A percentile compares a stretch with the other conserved stretches of the same genome.
Conservation (phyloP, 148 eudicot species). For the Rhododendron simsii region DNA sequence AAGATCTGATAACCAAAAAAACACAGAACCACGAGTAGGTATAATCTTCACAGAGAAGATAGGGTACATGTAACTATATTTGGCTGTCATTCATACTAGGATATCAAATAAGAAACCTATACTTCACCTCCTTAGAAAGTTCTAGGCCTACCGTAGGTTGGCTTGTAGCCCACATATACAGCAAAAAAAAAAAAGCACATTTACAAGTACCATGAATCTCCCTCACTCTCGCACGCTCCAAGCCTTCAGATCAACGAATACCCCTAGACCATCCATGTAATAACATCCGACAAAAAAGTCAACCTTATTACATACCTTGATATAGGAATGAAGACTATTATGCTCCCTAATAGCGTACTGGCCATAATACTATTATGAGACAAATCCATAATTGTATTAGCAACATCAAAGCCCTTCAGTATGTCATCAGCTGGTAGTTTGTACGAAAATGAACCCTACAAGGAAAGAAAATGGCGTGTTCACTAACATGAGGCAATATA, state of each 20-base stretch:
- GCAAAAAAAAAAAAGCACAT: background rate
- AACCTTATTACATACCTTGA: conserved; percentile 50
- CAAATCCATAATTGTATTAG: conserved; percentile 39
- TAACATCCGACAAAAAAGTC: background rate
- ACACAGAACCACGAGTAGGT: background rate
- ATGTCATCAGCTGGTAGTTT: conserved; percentile 79
- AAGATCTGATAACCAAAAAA: background rate
- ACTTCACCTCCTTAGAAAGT: background rate
- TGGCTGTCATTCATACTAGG: background rate
- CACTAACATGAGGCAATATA: background rate
- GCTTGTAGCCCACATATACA: background rate
- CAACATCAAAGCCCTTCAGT: conserved; percentile 42
- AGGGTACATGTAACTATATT: background rate
- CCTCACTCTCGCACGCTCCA: background rate
- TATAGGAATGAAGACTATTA: conserved; percentile 68
- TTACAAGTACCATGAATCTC: no score
- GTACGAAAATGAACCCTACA: conserved; percentile 85
- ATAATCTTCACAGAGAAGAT: background rate
- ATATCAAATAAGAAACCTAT: background rate
- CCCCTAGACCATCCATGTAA: background rate
- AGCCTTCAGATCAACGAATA: background rate
- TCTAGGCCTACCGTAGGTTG: background rate
- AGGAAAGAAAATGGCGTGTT: background rate
- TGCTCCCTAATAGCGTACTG: conserved; percentile 81
- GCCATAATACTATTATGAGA: conserved; percentile 68